Base-by-base conservation (phyloP, 1,284 basidiomycete genomes). In the Ustilago nuda region DNA sequence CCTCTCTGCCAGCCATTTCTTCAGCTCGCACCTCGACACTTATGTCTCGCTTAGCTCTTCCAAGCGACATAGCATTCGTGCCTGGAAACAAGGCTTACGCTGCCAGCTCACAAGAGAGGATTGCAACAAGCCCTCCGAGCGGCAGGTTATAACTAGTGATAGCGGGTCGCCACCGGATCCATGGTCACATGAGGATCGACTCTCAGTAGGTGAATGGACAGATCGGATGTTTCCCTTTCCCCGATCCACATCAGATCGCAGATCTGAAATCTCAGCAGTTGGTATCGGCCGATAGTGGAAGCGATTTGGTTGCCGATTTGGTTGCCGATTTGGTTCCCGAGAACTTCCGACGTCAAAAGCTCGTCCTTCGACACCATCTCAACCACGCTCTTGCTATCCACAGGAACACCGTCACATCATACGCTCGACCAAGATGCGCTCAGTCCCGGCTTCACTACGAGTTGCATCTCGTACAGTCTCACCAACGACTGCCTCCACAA, bases 311-410 rank as follows among this genome's bases (percentile, higher is more conserved):
- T 19, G 19, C 19, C 19, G 19, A 19, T 19, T 19, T 56, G 55
- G 11, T 58, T 30, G 9, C 62, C 56, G 62, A 36, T 12, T 65
- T 65, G 62, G 53, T 57, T 64, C 50, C 61, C 61, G 61, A 64
- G 27, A n/a, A 45, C 43, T 50, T 9, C 48, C 11, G 13, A 32
- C 11, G 48, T 50, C 39, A 41, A 45, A 45, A 19, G 43, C 43
- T 45, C 5, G 6, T 19, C n/a, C 13, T 43, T 43, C 11, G 46
- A 48, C 48, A 50, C n/a, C 30, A 50, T 32, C 48, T 50, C 27
- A 5, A 30, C 9, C 1, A 12, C 30, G 23, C 2, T 50, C n/a
- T 50, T 19, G 48, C 51, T 3, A n/a, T 53, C 17, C 1, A 35
- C 33, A 23, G 12, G 33, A 19, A 8, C 15, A 4, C 36, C 9